A percentile compares a stretch with the other conserved stretches of the same genome.
These are phyloP conservation scores for Inga oerstediana DNA, from an alignment of 306 rosid species.

Conservation along the genomic window DNA sequence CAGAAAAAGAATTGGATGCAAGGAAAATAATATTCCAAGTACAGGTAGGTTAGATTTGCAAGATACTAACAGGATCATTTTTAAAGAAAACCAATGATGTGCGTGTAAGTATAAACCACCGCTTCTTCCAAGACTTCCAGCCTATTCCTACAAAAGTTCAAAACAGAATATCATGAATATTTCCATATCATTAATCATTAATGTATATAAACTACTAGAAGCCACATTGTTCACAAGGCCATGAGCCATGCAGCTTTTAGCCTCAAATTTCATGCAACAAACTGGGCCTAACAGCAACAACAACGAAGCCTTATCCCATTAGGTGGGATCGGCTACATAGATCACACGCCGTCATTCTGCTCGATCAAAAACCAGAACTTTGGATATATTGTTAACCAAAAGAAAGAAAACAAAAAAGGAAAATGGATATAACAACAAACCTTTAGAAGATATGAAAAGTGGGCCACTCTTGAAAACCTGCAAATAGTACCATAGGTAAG, in stretches of 20 bases:
- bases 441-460: constrained; percentile 80
- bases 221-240: neutral
- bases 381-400: neutral
- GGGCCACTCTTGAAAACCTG: constrained; percentile 87
- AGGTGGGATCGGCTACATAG: too few species aligned
- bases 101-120: constrained; percentile 97
- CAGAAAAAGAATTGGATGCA: neutral
- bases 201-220: neutral
- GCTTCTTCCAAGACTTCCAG: constrained; percentile 99
- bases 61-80: constrained; percentile 88
- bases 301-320: too few species aligned
- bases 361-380: too few species aligned
- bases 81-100: constrained; percentile 95
- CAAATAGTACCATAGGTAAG: constrained; percentile 40
- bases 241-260: neutral
- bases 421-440: constrained; percentile 36
- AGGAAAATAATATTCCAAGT: neutral
- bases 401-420: constrained; percentile 6
- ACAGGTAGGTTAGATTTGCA: constrained; percentile 25
- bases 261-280: neutral
- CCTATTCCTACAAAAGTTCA: constrained; percentile 81
- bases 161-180: constrained; percentile 25
- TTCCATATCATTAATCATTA: neutral
- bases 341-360: too few species aligned
- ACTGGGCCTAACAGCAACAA: neutral